phyloP scores from a whole-genome alignment of 176 grass and related monocot species.

The Aegilops sharonensis region DNA sequence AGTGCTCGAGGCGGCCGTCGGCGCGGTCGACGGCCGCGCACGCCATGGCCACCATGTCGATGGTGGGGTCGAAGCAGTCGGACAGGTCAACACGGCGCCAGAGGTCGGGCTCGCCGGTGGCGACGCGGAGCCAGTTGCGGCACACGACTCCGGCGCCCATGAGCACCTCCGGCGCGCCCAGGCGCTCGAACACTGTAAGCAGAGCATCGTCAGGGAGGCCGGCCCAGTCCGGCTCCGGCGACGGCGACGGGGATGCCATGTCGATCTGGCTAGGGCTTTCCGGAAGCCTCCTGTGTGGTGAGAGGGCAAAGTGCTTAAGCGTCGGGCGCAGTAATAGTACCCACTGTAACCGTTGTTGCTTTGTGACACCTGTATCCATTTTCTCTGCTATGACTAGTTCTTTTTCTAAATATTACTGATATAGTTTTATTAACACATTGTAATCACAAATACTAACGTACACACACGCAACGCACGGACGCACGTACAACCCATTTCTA shows the following conservation, averaged over 20 bases:
- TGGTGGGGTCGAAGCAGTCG: slow-evolving; percentile 31
- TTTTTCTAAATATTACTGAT: no score
- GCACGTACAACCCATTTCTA: no score
- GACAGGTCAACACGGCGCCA: slow-evolving; percentile 32
- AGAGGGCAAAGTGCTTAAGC: not conserved
- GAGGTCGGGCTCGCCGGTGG: slow-evolving; percentile 17
- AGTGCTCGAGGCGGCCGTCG: slow-evolving; percentile 3
- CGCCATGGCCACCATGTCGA: slow-evolving; percentile 22
- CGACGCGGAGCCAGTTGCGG: slow-evolving; percentile 26
- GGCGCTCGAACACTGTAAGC: slow-evolving; percentile 14
- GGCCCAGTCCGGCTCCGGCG: slow-evolving; percentile 2
- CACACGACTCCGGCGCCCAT: slow-evolving; percentile 21
- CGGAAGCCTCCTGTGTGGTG: not conserved
- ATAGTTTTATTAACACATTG: no score
- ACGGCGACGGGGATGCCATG: not conserved
- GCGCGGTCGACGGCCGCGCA: slow-evolving; percentile 18
- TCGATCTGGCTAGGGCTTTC: slow-evolving; percentile 7
- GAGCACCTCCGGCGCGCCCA: slow-evolving; percentile 5
- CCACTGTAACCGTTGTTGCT: not conserved
- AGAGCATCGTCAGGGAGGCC: slow-evolving; percentile 16
- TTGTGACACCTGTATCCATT: no score
- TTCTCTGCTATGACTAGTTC: no score
- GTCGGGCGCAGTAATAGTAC: not conserved
- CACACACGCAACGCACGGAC: no score
- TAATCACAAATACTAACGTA: no score